phyloP scores from a whole-genome alignment of 805 yeast genomes.

The Debaryomyces castellii region DNA sequence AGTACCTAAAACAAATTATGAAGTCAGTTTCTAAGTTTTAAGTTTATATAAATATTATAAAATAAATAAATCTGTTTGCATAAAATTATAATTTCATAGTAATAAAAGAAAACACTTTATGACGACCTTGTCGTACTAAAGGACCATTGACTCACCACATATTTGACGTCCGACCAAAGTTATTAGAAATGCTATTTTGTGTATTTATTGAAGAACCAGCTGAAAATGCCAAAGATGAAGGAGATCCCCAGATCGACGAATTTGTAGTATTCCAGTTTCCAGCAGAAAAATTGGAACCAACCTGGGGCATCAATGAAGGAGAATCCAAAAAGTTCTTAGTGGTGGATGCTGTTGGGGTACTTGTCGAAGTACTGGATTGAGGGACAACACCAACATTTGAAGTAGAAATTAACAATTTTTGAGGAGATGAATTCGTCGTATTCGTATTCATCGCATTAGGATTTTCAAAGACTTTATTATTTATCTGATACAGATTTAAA shows the following conservation, averaged over 20 bases:
- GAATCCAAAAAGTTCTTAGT: constrained; percentile 14
- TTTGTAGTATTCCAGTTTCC: constrained; percentile 13
- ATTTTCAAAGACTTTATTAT: constrained; percentile 16
- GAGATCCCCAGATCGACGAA: constrained; percentile 25
- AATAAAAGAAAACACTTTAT: too few species aligned
- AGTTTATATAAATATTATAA: too few species aligned
- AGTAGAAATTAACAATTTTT: constrained; percentile 18
- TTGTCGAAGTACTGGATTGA: background rate
- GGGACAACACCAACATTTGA: background rate
- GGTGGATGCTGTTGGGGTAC: background rate
- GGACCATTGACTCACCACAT: constrained; percentile 14
- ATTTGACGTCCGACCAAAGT: constrained; percentile 15
- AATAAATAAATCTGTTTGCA: too few species aligned
- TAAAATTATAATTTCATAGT: too few species aligned
- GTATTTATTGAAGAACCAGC: constrained; percentile 1
- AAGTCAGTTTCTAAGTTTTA: too few species aligned
- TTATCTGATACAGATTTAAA: constrained; percentile 9
- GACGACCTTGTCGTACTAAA: background rate
- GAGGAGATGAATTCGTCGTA: constrained; percentile 19
- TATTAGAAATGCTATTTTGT: constrained; percentile 4
- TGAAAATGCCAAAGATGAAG: constrained; percentile 10
- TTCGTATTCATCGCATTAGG: constrained; percentile 1
- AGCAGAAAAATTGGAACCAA: constrained; percentile 4
- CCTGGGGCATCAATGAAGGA: constrained; percentile 14
- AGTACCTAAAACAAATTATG: too few species aligned